Evolutionary conservation across 768 basidiomycete species (phyloP).

Genomic region (Termitomyces sp.): DNA sequence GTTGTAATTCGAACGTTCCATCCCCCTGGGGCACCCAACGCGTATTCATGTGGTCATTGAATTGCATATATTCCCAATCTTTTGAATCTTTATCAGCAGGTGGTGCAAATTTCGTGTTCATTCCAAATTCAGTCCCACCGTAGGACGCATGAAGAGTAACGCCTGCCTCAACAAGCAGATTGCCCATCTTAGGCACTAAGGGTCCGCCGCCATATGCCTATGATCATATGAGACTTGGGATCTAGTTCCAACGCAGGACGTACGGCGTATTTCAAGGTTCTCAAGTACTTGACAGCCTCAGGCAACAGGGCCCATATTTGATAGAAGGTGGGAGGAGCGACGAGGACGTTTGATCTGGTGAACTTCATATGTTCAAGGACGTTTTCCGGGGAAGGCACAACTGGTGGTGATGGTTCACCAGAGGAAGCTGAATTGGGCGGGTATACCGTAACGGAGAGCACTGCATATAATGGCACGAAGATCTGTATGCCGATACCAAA

Average conservation of each 20-base stretch:
- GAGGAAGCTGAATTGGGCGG: slow-evolving; percentile 23
- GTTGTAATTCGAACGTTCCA: slow-evolving; percentile 32
- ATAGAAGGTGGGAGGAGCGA: slow-evolving; percentile 33
- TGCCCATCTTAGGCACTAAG: slow-evolving; percentile 8
- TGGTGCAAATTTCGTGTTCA: slow-evolving; percentile 3
- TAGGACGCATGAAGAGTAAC: slow-evolving; percentile 10
- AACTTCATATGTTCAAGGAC: slow-evolving; percentile 29
- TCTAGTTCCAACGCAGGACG: not conserved
- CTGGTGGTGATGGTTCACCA: slow-evolving; percentile 21
- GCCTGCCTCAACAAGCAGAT: slow-evolving; percentile 7
- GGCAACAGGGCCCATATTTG: slow-evolving; percentile 31
- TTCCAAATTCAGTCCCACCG: slow-evolving; percentile 15
- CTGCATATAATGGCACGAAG: slow-evolving; percentile 20
- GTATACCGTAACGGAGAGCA: slow-evolving; percentile 23
- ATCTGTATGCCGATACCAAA: slow-evolving; percentile 28
- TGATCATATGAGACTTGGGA: not conserved
- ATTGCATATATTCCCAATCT: slow-evolving; percentile 13
- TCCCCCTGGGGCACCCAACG: slow-evolving; percentile 31
- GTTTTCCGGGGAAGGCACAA: slow-evolving; percentile 34
- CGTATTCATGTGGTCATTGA: slow-evolving; percentile 12
- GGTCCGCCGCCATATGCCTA: slow-evolving; percentile 13
- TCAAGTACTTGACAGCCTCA: slow-evolving; percentile 14
- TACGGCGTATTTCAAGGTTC: slow-evolving; percentile 8
- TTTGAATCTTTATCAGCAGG: slow-evolving; percentile 15
- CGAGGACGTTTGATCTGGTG: slow-evolving; percentile 22